phyloP scores from a whole-genome alignment of 345 rosid species.

The Sonneratia caseolaris region DNA sequence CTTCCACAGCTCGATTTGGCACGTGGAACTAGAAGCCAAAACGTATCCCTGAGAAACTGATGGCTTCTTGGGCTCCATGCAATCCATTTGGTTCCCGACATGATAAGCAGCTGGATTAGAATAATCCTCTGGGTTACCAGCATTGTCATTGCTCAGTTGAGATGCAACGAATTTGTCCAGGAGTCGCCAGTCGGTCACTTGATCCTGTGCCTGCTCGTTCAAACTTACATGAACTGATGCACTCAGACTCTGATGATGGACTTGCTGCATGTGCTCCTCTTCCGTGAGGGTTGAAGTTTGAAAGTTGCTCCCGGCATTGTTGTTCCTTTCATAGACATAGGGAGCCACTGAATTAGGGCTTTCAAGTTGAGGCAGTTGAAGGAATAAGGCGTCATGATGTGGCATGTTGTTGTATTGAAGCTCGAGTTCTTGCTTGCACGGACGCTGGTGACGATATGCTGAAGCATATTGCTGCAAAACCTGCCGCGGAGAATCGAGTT shows the following conservation, averaged over 20 bases:
- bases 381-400: slow-evolving; percentile 37
- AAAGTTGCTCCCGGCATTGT: slow-evolving; percentile 33
- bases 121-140: slow-evolving; percentile 23
- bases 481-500: slow-evolving; percentile 47
- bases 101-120: slow-evolving; percentile 25
- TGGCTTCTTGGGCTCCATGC: slow-evolving; percentile 35
- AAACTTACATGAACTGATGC: slow-evolving; percentile 25
- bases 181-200: slow-evolving; percentile 90
- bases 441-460: slow-evolving; percentile 38
- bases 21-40: slow-evolving; percentile 50
- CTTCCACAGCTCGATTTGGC: slow-evolving; percentile 88
- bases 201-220: slow-evolving; percentile 53
- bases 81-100: slow-evolving; percentile 34
- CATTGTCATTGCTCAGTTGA: slow-evolving; percentile 83
- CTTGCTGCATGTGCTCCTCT: slow-evolving; percentile 39
- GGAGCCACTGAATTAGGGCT: slow-evolving; percentile 53
- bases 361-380: slow-evolving; percentile 74
- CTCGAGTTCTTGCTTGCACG: slow-evolving; percentile 80
- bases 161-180: slow-evolving; percentile 96
- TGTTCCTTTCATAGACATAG: slow-evolving; percentile 27
- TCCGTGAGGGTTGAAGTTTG: slow-evolving; percentile 47
- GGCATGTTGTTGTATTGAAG: slow-evolving; percentile 36
- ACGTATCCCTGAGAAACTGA: slow-evolving; percentile 40
- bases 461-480: slow-evolving; percentile 34
- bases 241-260: slow-evolving; percentile 42